phyloP scores from a whole-genome alignment of 768 basidiomycete species.

The Leccinum olivaceopallidum region DNA sequence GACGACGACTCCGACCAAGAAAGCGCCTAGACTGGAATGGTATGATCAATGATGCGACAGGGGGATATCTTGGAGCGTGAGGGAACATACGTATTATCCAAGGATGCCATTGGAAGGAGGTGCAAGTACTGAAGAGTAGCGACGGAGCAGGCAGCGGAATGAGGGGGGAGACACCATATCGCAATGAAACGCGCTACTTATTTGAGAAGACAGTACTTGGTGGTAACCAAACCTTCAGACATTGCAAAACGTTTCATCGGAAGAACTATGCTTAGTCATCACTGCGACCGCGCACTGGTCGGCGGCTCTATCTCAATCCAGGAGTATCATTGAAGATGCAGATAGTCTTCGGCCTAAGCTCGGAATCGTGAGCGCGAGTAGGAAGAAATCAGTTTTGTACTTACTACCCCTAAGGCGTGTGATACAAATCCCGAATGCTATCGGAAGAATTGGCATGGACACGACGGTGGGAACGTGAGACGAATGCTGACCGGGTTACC shows the following conservation, averaged over 20 bases:
- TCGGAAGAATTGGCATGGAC: too few relatives aligned
- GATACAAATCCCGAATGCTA: too few relatives aligned
- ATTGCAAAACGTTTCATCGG: conserved; percentile 27
- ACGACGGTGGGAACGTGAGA: too few relatives aligned
- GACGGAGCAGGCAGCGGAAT: background rate
- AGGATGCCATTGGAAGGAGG: conserved; percentile 14
- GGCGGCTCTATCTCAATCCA: too few relatives aligned
- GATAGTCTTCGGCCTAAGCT: too few relatives aligned
- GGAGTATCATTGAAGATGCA: too few relatives aligned
- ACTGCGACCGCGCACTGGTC: too few relatives aligned
- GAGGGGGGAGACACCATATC: background rate
- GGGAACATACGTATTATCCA: conserved; percentile 41
- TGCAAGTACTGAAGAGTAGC: background rate
- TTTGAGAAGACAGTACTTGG: conserved; percentile 16
- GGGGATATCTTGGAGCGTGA: background rate
- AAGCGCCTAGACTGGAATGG: conserved; percentile 50
- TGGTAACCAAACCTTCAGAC: conserved; percentile 22
- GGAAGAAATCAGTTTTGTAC: too few relatives aligned
- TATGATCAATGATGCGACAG: conserved; percentile 1
- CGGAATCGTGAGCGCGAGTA: too few relatives aligned
- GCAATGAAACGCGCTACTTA: conserved; percentile 14
- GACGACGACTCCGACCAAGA: conserved; percentile 52
- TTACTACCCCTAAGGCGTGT: too few relatives aligned
- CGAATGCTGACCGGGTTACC: too few relatives aligned
- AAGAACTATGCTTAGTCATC: background rate